Evolutionary conservation across 345 rosid species (phyloP).

Genomic region (Pugionium dolabratum): DNA sequence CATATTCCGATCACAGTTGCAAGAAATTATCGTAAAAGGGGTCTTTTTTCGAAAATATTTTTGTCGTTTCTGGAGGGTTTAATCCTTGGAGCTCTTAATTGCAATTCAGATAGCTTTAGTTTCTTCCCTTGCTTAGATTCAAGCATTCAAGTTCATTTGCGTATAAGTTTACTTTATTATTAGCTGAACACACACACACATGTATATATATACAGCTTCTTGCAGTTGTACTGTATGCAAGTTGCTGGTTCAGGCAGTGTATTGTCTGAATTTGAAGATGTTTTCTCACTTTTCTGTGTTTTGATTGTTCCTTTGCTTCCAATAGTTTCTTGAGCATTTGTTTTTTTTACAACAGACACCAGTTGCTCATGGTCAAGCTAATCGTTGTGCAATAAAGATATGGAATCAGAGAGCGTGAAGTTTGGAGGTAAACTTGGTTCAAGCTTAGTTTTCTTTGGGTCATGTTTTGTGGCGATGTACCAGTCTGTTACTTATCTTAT

Average conservation of each 20-base stretch:
- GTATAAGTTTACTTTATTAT: neutral
- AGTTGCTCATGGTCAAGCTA: conserved; percentile 9
- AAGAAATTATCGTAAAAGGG: too few relatives aligned
- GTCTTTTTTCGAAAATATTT: too few relatives aligned
- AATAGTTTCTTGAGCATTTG: conserved; percentile 3
- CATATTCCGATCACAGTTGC: too few relatives aligned
- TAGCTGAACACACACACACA: too few relatives aligned
- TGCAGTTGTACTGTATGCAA: neutral
- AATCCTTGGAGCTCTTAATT: too few relatives aligned
- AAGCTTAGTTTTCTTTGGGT: neutral
- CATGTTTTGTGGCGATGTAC: neutral
- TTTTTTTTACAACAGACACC: neutral
- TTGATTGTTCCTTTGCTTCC: neutral
- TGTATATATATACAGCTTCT: too few relatives aligned
- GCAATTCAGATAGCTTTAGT: too few relatives aligned
- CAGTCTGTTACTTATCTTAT: neutral
- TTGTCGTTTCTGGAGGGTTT: too few relatives aligned
- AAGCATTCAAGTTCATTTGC: neutral
- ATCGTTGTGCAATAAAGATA: neutral
- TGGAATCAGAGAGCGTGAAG: conserved; percentile 38
- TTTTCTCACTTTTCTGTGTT: neutral
- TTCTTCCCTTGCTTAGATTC: neutral
- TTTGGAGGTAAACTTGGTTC: conserved; percentile 34
- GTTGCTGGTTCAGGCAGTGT: neutral
- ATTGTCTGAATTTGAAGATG: neutral